A percentile compares a stretch with the other conserved stretches of the same genome.
Evolutionary conservation across 495 filamentous ascomycete genomes (phyloP).

Genomic region (Stereocaulon alpinum): DNA sequence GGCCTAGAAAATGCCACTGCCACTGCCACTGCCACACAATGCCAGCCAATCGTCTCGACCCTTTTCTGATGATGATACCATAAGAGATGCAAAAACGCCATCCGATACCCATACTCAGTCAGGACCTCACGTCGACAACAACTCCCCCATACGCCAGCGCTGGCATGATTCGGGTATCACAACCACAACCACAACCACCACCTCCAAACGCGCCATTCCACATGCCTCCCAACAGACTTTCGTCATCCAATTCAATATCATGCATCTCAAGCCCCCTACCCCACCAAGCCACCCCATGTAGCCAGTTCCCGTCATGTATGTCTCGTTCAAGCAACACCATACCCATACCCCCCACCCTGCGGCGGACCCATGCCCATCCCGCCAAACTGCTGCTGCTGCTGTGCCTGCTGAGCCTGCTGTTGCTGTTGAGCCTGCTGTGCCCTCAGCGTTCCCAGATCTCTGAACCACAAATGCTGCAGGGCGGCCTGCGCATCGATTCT

Average conservation of each 20-base stretch:
- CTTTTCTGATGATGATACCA: no score
- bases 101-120: no score
- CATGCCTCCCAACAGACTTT: no score
- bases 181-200: not conserved
- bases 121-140: no score
- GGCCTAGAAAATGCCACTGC: no score
- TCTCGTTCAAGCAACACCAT: not conserved
- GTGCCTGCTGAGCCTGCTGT: conserved; percentile 11
- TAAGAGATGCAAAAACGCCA: no score
- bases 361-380: conserved; percentile 9
- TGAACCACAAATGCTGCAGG: conserved; percentile 84
- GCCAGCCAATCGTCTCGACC: no score
- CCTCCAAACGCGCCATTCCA: not conserved
- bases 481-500: conserved; percentile 77
- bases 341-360: conserved; percentile 6
- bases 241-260: no score
- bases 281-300: not conserved
- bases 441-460: conserved; percentile 46
- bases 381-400: conserved; percentile 7
- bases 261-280: not conserved
- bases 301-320: not conserved
- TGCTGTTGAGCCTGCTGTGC: conserved; percentile 18
- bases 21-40: no score
- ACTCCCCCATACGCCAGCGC: conserved; percentile 7
- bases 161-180: conserved; percentile 12